Conservation (phyloP, 176 grass and related monocot genomes). For the Alloteropsis semialata region DNA sequence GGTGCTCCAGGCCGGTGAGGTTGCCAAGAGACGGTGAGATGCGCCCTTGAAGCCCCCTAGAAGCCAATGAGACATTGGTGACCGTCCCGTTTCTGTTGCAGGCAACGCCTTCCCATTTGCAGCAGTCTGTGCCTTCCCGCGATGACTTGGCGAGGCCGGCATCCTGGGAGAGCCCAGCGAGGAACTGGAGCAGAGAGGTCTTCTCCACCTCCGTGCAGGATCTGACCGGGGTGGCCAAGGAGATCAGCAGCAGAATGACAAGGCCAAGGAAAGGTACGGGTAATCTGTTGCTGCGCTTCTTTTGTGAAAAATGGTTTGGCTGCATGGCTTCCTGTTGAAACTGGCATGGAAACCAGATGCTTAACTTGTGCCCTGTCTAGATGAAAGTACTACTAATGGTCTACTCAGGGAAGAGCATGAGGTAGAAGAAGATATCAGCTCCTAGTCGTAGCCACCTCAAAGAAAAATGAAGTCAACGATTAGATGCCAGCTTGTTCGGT, state of each 20-base stretch:
- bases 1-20: constrained; percentile 15
- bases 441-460: background rate
- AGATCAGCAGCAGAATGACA: background rate
- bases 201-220: constrained; percentile 29
- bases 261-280: background rate
- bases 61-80: background rate
- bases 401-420: background rate
- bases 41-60: background rate
- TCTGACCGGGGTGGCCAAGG: background rate
- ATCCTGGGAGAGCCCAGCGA: background rate
- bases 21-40: constrained; percentile 15
- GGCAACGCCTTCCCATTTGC: constrained; percentile 31
- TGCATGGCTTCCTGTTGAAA: constrained; percentile 26
- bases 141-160: background rate
- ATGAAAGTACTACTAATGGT: constrained; percentile 5
- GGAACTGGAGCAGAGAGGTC: constrained; percentile 33
- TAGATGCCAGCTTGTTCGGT: no score
- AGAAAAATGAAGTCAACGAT: constrained; percentile 6
- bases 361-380: background rate
- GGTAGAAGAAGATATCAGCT: background rate
- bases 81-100: constrained; percentile 5
- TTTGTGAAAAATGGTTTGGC: background rate
- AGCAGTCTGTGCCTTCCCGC: constrained; percentile 15
- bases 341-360: background rate
- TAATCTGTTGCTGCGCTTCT: background rate